A percentile compares a stretch with the other conserved stretches of the same genome.
These are phyloP conservation scores for Pouteria campechiana DNA, from an alignment of 179 eudicot species.

Conservation along the genomic window DNA sequence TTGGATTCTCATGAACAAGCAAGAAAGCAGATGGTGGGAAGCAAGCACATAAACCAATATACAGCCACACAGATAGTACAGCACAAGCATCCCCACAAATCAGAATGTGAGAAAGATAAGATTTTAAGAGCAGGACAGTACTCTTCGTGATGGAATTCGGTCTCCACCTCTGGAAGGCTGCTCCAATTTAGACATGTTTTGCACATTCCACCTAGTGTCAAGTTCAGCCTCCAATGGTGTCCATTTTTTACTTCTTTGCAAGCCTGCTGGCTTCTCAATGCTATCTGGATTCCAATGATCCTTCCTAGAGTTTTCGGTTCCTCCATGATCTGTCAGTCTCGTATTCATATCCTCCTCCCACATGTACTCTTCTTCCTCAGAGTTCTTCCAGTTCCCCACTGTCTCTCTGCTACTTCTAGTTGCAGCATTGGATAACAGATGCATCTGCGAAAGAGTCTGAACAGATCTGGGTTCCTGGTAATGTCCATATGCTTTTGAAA, in stretches of 20 bases:
- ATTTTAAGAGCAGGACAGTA: too few species aligned
- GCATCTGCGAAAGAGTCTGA: constrained; percentile 15
- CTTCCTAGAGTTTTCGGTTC: constrained; percentile 17
- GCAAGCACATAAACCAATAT: too few species aligned
- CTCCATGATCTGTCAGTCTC: constrained; percentile 23
- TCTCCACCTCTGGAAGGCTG: too few species aligned
- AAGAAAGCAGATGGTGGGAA: too few species aligned
- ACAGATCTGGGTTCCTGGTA: constrained; percentile 22
- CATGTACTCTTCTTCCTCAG: constrained; percentile 88
- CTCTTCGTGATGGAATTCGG: too few species aligned
- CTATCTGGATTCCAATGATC: constrained; percentile 37
- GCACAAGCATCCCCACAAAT: too few species aligned
- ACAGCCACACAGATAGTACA: too few species aligned
- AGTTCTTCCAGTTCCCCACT: constrained; percentile 75
- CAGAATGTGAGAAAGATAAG: too few species aligned
- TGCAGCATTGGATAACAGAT: constrained; percentile 19
- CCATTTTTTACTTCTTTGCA: not conserved
- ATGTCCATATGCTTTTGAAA: constrained; percentile 31
- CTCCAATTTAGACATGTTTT: too few species aligned
- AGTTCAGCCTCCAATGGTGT: too few species aligned
- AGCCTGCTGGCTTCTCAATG: constrained; percentile 53
- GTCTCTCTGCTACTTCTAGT: constrained; percentile 36
- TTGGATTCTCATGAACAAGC: too few species aligned
- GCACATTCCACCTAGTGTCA: too few species aligned
- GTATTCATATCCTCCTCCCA: constrained; percentile 80